Evolutionary conservation across 176 grass and related monocot genomes (phyloP).

Genomic region (Paspalum notatum): DNA sequence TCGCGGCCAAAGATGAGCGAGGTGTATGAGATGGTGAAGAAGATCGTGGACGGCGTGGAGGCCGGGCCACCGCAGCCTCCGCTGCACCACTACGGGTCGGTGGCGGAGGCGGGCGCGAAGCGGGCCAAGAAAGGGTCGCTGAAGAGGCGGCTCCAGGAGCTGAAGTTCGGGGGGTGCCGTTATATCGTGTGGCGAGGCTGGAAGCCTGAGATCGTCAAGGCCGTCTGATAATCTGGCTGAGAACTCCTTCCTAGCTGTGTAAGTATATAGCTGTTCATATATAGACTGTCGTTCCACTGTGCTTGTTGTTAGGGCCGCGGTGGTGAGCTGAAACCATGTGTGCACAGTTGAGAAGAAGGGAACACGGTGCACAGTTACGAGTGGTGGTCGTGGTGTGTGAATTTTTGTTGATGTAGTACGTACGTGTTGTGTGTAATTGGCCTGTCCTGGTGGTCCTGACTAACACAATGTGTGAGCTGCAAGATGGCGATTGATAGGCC

Average conservation of each 20-base stretch:
- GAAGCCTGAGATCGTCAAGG: slow-evolving; percentile 63
- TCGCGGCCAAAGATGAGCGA: slow-evolving; percentile 96
- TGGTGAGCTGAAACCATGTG: neutral
- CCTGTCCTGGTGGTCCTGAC: slow-evolving; percentile 4
- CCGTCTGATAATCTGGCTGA: slow-evolving; percentile 36
- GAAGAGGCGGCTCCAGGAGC: slow-evolving; percentile 59
- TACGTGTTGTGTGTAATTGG: slow-evolving; percentile 8
- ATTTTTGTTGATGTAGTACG: no score
- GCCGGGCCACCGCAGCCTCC: slow-evolving; percentile 61
- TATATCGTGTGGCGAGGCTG: slow-evolving; percentile 69
- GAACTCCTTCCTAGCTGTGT: slow-evolving; percentile 41
- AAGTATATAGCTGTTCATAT: slow-evolving; percentile 52
- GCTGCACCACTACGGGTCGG: slow-evolving; percentile 41
- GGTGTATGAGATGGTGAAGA: slow-evolving; percentile 77
- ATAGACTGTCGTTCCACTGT: slow-evolving; percentile 24
- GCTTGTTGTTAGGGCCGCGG: neutral
- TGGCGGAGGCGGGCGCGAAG: slow-evolving; percentile 23
- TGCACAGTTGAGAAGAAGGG: neutral
- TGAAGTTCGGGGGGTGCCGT: slow-evolving; percentile 31
- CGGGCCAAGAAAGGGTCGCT: slow-evolving; percentile 52
- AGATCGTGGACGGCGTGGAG: slow-evolving; percentile 54
- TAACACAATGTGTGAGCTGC: slow-evolving; percentile 10
- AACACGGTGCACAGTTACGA: slow-evolving; percentile 1
- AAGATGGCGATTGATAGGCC: slow-evolving; percentile 8
- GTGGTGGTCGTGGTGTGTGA: slow-evolving; percentile 16